Evolutionary conservation across 495 filamentous ascomycete genomes (phyloP).

Genomic region (Pseudomonodictys pantanalensis): DNA sequence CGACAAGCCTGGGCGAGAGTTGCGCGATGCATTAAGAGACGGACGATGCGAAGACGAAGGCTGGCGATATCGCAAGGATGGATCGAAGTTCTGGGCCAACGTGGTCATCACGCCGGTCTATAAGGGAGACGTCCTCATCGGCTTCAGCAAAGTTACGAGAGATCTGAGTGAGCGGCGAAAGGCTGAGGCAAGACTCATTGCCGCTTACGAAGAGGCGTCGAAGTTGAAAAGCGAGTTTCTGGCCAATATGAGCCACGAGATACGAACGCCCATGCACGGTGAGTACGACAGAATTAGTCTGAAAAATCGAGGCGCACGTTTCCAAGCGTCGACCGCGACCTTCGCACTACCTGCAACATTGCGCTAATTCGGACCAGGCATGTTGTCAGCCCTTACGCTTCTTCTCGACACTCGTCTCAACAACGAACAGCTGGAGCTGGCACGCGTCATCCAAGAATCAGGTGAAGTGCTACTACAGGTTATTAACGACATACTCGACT

Average conservation of each 20-base stretch:
- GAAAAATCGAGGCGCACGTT: no score
- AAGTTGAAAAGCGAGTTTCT: slow-evolving; percentile 66
- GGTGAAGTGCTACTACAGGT: slow-evolving; percentile 49
- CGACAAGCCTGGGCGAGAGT: slow-evolving; percentile 55
- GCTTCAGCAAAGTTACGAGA: slow-evolving; percentile 64
- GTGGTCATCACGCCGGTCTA: slow-evolving; percentile 63
- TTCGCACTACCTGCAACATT: neutral
- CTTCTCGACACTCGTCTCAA: slow-evolving; percentile 46
- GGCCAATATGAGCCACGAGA: slow-evolving; percentile 59
- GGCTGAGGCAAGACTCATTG: slow-evolving; percentile 55
- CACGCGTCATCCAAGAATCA: slow-evolving; percentile 49
- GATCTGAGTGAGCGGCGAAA: slow-evolving; percentile 62
- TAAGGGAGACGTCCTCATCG: slow-evolving; percentile 55
- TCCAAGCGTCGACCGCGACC: neutral
- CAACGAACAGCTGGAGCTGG: slow-evolving; percentile 46
- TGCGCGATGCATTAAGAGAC: slow-evolving; percentile 57
- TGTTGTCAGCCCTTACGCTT: slow-evolving; percentile 48
- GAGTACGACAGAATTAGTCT: neutral
- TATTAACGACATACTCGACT: slow-evolving; percentile 55
- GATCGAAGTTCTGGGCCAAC: slow-evolving; percentile 64
- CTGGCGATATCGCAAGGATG: slow-evolving; percentile 64
- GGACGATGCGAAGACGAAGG: slow-evolving; percentile 64
- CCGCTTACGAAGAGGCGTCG: slow-evolving; percentile 63
- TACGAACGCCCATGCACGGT: slow-evolving; percentile 53
- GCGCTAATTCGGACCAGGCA: no score